phyloP scores from a whole-genome alignment of 768 basidiomycete genomes.

The Termitomyces sp. region DNA sequence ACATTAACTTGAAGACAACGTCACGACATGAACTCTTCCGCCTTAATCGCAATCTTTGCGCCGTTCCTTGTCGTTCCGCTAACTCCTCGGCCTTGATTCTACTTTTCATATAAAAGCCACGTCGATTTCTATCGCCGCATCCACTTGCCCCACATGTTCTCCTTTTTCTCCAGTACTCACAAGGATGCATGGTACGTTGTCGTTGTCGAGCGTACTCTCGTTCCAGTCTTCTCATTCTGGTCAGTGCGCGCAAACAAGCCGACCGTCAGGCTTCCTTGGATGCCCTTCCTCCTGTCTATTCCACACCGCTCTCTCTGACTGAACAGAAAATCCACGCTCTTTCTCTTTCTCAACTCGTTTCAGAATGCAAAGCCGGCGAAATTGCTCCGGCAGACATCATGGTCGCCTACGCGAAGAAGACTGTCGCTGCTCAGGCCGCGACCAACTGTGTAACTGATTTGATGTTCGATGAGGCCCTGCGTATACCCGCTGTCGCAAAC shows the following conservation, averaged over 20 bases:
- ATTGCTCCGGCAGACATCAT: slow-evolving; percentile 44
- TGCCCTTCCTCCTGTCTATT: slow-evolving; percentile 37
- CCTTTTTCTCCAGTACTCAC: slow-evolving; percentile 15
- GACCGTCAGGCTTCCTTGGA: slow-evolving; percentile 44
- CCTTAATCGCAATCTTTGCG: slow-evolving; percentile 19
- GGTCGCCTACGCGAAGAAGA: slow-evolving; percentile 53
- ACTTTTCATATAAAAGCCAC: slow-evolving; percentile 11
- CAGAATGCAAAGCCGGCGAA: slow-evolving; percentile 40
- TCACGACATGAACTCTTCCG: slow-evolving; percentile 20
- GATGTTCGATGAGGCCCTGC: slow-evolving; percentile 50
- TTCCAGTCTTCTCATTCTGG: not conserved
- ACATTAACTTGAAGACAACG: slow-evolving; percentile 17
- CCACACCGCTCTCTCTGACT: slow-evolving; percentile 38
- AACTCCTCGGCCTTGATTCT: slow-evolving; percentile 20
- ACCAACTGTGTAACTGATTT: slow-evolving; percentile 73
- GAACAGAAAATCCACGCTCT: slow-evolving; percentile 51
- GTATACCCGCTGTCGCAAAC: slow-evolving; percentile 35
- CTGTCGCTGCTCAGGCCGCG: slow-evolving; percentile 48
- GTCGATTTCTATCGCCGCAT: slow-evolving; percentile 7
- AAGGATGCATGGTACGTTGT: slow-evolving; percentile 35
- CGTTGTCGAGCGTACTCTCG: not conserved
- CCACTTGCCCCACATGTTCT: slow-evolving; percentile 15
- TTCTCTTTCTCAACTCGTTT: slow-evolving; percentile 45
- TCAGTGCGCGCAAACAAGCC: slow-evolving; percentile 43
- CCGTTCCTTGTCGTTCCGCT: slow-evolving; percentile 8